phyloP scores from a whole-genome alignment of 148 eudicot species.

The Chenopodium quinoa region DNA sequence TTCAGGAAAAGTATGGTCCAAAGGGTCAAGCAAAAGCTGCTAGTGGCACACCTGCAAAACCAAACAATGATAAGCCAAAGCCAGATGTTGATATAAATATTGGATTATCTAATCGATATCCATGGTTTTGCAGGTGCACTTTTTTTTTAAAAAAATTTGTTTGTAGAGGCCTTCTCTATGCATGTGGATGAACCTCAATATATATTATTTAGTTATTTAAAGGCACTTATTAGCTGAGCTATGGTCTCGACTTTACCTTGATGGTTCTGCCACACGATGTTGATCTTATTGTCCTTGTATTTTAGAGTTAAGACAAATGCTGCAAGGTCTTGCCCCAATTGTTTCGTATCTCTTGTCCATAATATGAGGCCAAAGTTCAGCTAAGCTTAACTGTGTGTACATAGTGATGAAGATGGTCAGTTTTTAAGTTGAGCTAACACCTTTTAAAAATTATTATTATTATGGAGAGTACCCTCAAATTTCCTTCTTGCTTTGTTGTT shows the following conservation, averaged over 20 bases:
- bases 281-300: background rate
- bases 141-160: background rate
- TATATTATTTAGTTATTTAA: background rate
- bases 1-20: constrained; percentile 95
- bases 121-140: constrained; percentile 91
- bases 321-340: background rate
- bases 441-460: background rate
- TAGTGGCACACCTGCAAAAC: constrained; percentile 47
- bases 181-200: background rate
- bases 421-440: background rate
- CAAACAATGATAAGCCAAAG: constrained; percentile 53
- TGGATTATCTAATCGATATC: constrained; percentile 74
- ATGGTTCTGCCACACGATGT: background rate
- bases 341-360: background rate
- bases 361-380: background rate
- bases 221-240: background rate
- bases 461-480: background rate
- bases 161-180: background rate
- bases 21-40: constrained; percentile 70
- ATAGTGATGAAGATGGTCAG: background rate
- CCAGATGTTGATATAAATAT: constrained; percentile 83
- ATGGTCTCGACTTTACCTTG: background rate
- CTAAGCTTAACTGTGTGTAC: background rate
- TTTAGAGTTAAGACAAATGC: background rate
- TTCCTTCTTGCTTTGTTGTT: background rate